These are phyloP conservation scores for Apiotrichum gracile DNA, from an alignment of 1,284 basidiomycete species.

Conservation along the genomic window DNA sequence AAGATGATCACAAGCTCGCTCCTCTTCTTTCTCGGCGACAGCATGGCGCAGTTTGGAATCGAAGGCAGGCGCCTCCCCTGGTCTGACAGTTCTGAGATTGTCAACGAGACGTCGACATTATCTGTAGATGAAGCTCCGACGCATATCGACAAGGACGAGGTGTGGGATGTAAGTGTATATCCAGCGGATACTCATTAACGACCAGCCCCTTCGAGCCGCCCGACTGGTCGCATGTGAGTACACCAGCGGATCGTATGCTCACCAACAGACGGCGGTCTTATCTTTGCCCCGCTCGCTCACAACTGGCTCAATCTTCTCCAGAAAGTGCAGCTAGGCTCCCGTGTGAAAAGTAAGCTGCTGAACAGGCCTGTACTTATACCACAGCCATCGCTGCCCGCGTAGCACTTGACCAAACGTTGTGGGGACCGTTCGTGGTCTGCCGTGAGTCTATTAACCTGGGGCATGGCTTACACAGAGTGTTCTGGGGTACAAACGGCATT, in stretches of 20 bases:
- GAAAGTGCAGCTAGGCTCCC: constrained; percentile 2
- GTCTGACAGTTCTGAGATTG: neutral
- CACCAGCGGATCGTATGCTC: neutral
- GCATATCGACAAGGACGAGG: neutral
- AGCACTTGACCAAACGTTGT: constrained; percentile 12
- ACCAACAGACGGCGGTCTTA: constrained; percentile 5
- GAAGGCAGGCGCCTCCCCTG: constrained; percentile 9
- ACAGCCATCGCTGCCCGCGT: constrained; percentile 10
- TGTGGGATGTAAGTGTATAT: neutral
- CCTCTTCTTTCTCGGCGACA: constrained; percentile 14
- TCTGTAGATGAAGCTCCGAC: neutral
- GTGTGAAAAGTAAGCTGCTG: constrained; percentile 6
- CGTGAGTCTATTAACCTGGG: neutral
- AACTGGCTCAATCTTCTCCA: constrained; percentile 14
- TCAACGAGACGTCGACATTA: neutral
- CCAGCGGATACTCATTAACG: neutral
- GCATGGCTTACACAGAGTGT: constrained; percentile 12
- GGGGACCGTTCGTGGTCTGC: constrained; percentile 18
- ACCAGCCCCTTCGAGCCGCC: neutral
- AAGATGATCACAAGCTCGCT: constrained; percentile 15
- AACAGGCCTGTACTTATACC: neutral
- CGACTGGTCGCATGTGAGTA: neutral
- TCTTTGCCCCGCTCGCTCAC: constrained; percentile 18
- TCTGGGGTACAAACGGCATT: constrained; percentile 37
- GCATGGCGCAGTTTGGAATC: constrained; percentile 18